These are phyloP conservation scores for Chalara sp. DNA, from an alignment of 2,329 filamentous ascomycete genomes.

Conservation along the genomic window DNA sequence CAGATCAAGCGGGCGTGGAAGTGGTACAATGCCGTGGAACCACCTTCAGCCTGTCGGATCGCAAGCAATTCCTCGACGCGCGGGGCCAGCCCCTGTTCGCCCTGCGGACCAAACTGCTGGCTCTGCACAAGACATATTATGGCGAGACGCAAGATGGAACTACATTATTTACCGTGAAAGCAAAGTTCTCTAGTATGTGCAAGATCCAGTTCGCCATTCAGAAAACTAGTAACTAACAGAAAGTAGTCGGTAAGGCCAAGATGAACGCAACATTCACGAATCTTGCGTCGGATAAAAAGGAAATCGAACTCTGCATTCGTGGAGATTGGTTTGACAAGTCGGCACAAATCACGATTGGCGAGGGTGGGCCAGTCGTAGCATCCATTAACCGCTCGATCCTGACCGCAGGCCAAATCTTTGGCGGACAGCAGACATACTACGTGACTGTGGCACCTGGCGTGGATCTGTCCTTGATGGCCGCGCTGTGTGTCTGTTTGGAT, in stretches of 20 bases:
- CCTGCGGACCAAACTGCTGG: conserved; percentile 17
- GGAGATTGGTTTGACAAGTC: conserved; percentile 53
- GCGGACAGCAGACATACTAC: conserved; percentile 58
- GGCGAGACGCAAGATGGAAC: conserved; percentile 14
- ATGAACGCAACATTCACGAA: conserved; percentile 52
- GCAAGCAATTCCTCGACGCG: conserved; percentile 17
- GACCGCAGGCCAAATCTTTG: conserved; percentile 49
- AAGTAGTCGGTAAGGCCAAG: conserved; percentile 44
- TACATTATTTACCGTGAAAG: conserved; percentile 22
- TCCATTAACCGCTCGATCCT: conserved; percentile 50
- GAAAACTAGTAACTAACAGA: not conserved
- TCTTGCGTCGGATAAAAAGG: conserved; percentile 29
- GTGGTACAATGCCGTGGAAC: conserved; percentile 20
- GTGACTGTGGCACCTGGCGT: conserved; percentile 57
- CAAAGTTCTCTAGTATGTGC: conserved; percentile 17
- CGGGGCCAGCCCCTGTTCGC: conserved; percentile 14
- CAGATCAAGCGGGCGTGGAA: conserved; percentile 41
- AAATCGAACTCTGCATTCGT: conserved; percentile 46
- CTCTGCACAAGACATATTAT: conserved; percentile 20
- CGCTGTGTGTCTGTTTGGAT: conserved; percentile 62
- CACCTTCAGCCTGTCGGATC: conserved; percentile 16
- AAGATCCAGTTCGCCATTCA: not conserved
- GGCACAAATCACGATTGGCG: conserved; percentile 48
- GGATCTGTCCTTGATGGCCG: conserved; percentile 58
- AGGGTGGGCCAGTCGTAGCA: conserved; percentile 42